Conservation (phyloP, 257 asterid species). For the Solanum chaucha region DNA sequence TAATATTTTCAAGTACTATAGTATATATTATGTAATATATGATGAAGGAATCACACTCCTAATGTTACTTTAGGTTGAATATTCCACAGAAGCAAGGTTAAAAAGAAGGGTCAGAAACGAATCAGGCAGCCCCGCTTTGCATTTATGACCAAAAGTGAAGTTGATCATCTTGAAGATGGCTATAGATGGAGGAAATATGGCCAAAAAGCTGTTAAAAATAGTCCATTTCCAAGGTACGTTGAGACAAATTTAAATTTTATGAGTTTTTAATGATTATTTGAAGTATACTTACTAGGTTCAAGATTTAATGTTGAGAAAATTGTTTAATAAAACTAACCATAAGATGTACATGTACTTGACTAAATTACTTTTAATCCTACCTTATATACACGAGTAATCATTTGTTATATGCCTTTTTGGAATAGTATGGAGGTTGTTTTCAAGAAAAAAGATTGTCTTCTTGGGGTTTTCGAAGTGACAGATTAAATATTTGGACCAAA, state of each 20-base stretch:
- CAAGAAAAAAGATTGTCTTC: too few species aligned
- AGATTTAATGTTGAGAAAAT: not conserved
- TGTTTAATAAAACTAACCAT: not conserved
- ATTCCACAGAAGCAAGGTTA: slow-evolving; percentile 50
- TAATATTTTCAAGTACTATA: not conserved
- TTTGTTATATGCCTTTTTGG: not conserved
- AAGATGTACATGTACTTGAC: not conserved
- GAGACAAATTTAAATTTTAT: not conserved
- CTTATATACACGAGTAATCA: not conserved
- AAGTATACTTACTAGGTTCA: not conserved
- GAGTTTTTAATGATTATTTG: not conserved
- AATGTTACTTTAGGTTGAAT: not conserved
- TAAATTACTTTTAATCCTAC: not conserved
- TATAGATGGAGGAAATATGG: slow-evolving; percentile 93
- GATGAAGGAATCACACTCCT: not conserved
- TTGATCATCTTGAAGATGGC: slow-evolving; percentile 89
- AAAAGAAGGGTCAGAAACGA: slow-evolving; percentile 58
- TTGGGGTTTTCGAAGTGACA: not conserved
- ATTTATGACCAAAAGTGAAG: slow-evolving; percentile 79
- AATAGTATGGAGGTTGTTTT: not conserved
- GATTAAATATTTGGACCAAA: not conserved
- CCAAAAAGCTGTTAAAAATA: slow-evolving; percentile 76
- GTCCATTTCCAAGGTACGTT: slow-evolving; percentile 63
- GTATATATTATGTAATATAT: not conserved
- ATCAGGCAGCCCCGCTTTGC: slow-evolving; percentile 65